These are phyloP conservation scores for Fusarium redolens DNA, from an alignment of 2,329 filamentous ascomycete species.

Conservation along the genomic window DNA sequence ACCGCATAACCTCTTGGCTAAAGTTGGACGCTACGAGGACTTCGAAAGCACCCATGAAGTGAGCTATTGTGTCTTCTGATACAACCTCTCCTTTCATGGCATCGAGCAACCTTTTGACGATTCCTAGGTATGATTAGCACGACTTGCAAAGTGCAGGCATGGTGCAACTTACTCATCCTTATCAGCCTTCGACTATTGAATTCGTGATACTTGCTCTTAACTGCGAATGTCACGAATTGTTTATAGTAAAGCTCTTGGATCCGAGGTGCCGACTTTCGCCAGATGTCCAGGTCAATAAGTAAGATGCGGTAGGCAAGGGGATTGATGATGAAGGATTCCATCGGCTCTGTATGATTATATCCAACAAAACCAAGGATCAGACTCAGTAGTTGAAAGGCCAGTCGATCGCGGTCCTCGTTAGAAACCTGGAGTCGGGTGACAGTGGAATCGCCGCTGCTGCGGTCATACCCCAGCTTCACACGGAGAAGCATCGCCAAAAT, in stretches of 20 bases:
- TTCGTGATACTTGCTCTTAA: constrained; percentile 89
- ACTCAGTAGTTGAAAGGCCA: constrained; percentile 74
- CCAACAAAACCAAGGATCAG: constrained; percentile 88
- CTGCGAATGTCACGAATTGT: constrained; percentile 88
- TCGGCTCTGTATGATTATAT: constrained; percentile 81
- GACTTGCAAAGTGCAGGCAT: not conserved
- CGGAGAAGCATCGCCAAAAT: constrained; percentile 86
- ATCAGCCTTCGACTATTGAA: constrained; percentile 91
- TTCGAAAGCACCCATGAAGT: constrained; percentile 83
- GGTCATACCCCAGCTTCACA: constrained; percentile 76
- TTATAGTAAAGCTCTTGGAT: constrained; percentile 92
- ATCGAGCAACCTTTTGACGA: constrained; percentile 90
- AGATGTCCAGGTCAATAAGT: constrained; percentile 92
- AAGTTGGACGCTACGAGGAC: constrained; percentile 83
- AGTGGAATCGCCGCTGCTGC: constrained; percentile 47
- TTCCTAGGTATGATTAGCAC: constrained; percentile 65
- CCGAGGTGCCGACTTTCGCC: constrained; percentile 80
- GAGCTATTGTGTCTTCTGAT: constrained; percentile 74
- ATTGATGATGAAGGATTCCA: constrained; percentile 94
- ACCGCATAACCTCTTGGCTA: constrained; percentile 85
- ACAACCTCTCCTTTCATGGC: constrained; percentile 88
- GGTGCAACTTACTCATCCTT: constrained; percentile 80
- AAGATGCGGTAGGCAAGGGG: constrained; percentile 93
- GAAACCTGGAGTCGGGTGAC: constrained; percentile 58
- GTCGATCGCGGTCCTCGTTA: constrained; percentile 64